Percentiles rank a stretch among this genome's conserved stretches.
These are phyloP conservation scores for Phytophthora kernoviae DNA, from an alignment of 352 stramenopile species.

Conservation along the genomic window DNA sequence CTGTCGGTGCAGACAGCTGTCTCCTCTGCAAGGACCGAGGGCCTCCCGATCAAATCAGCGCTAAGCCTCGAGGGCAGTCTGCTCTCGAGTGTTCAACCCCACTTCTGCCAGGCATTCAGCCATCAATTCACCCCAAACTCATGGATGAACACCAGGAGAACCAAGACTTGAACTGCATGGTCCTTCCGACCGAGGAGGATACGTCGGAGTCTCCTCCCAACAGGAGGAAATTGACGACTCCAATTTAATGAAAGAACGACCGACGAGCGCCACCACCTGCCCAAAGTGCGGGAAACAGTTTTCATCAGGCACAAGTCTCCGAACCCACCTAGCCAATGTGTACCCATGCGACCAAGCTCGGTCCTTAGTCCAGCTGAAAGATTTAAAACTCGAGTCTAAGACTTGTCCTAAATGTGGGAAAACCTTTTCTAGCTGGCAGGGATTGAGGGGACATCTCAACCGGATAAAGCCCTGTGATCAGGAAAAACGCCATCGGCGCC, in stretches of 20 bases:
- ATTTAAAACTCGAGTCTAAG: slow-evolving; percentile 21
- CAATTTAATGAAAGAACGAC: slow-evolving; percentile 2
- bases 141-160: slow-evolving; percentile 12
- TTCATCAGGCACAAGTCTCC: slow-evolving; percentile 16
- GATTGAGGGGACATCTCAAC: slow-evolving; percentile 30
- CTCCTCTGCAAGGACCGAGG: not conserved
- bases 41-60: not conserved
- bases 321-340: slow-evolving; percentile 15
- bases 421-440: slow-evolving; percentile 34
- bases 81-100: slow-evolving; percentile 9
- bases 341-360: slow-evolving; percentile 13
- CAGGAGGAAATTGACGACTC: slow-evolving; percentile 4
- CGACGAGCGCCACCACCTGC: not conserved
- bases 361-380: not conserved
- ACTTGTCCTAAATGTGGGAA: slow-evolving; percentile 37
- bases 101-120: slow-evolving; percentile 3
- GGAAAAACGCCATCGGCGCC: slow-evolving; percentile 15
- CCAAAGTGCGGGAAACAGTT: slow-evolving; percentile 21
- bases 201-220: slow-evolving; percentile 21
- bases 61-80: slow-evolving; percentile 4
- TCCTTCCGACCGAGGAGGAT: slow-evolving; percentile 9
- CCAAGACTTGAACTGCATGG: not conserved
- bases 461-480: slow-evolving; percentile 33
- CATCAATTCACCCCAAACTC: not conserved
- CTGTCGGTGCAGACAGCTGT: too few species aligned